phyloP scores from a whole-genome alignment of 768 basidiomycete genomes.

The Sutorius australiensis region DNA sequence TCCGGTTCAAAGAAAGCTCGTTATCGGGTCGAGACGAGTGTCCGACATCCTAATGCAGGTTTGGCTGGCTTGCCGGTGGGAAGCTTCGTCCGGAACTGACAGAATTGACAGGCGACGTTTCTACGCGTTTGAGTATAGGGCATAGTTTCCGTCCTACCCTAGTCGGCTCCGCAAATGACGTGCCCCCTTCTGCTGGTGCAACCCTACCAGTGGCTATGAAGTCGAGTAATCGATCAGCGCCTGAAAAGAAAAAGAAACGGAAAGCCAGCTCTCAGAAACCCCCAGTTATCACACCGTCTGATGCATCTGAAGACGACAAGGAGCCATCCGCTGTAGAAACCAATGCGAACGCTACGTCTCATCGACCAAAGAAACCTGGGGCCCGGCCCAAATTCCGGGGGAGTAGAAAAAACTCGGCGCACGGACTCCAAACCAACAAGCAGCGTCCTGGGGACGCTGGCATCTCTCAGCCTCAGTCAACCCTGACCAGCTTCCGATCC shows the following conservation, averaged over 20 bases:
- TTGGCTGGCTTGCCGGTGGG: neutral
- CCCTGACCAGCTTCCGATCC: neutral
- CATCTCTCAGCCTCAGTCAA: neutral
- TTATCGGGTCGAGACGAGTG: neutral
- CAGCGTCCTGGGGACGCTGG: neutral
- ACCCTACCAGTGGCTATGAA: neutral
- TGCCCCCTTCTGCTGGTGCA: neutral
- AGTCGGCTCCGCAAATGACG: neutral
- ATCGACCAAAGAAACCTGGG: conserved; percentile 12
- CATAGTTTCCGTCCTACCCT: neutral
- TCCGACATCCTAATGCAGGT: conserved; percentile 9
- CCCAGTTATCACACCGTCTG: conserved; percentile 13
- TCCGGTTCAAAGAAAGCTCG: neutral
- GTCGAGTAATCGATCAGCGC: neutral
- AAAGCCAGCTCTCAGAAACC: conserved; percentile 23
- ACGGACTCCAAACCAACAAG: neutral
- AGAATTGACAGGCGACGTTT: neutral
- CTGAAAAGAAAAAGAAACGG: conserved; percentile 17
- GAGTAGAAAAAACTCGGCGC: neutral
- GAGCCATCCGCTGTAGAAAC: neutral
- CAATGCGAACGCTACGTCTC: neutral
- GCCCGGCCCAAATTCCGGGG: neutral
- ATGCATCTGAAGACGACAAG: conserved; percentile 23
- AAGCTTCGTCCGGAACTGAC: neutral
- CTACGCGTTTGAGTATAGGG: neutral